Percentiles rank a stretch among this genome's conserved stretches.
Conservation (phyloP, 1,284 basidiomycete species). For the Afroboletus lepidellus region DNA sequence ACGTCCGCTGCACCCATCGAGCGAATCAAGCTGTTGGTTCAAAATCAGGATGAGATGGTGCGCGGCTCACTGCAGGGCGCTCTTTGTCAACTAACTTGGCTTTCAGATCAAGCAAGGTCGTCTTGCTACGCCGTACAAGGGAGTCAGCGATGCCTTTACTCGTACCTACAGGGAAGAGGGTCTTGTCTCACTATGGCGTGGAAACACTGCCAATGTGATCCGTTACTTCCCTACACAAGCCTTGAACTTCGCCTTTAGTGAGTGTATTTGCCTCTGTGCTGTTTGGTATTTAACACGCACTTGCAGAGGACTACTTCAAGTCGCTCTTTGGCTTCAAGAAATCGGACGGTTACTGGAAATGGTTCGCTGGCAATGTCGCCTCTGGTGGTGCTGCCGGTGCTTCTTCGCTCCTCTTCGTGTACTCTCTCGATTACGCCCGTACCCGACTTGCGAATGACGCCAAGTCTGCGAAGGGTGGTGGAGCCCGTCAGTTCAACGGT, state of each 20-base stretch:
- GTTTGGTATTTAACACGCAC: neutral
- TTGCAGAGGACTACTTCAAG: constrained; percentile 93
- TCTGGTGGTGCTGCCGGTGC: constrained; percentile 98
- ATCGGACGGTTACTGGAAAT: constrained; percentile 84
- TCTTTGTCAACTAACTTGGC: constrained; percentile 18
- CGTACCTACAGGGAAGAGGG: constrained; percentile 93
- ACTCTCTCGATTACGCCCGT: constrained; percentile 97
- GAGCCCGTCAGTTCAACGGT: constrained; percentile 93
- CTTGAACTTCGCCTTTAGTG: constrained; percentile 93
- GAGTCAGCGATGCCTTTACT: constrained; percentile 82
- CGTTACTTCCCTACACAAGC: constrained; percentile 98
- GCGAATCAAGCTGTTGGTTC: constrained; percentile 97
- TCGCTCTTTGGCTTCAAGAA: constrained; percentile 92
- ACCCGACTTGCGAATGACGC: constrained; percentile 97
- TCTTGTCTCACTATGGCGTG: constrained; percentile 88
- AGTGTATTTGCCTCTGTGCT: constrained; percentile 21
- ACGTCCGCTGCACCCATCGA: constrained; percentile 98
- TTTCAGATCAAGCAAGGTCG: constrained; percentile 92
- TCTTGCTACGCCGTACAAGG: constrained; percentile 91
- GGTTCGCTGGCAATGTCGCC: constrained; percentile 91
- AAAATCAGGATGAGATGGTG: constrained; percentile 97
- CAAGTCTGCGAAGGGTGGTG: constrained; percentile 90
- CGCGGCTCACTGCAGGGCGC: constrained; percentile 17
- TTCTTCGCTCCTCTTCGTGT: constrained; percentile 93
- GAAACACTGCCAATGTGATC: constrained; percentile 97